Evolutionary conservation across 2,329 filamentous ascomycete genomes (phyloP).

Genomic region (Nemania sp.): DNA sequence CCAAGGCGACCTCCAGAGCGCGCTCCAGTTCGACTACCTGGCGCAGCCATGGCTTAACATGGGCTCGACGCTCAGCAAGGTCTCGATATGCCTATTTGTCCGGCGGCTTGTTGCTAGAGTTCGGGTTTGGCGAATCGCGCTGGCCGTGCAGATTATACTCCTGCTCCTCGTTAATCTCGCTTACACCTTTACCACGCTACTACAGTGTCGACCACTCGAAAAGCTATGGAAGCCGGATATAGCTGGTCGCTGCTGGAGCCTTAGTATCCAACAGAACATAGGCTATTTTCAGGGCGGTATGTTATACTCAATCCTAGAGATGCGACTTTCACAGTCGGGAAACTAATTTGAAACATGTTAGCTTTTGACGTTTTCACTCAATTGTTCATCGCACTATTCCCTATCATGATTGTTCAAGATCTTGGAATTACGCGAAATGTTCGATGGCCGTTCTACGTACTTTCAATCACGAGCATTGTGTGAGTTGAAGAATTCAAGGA

Average conservation of each 20-base stretch:
- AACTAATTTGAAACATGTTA: slow-evolving; percentile 27
- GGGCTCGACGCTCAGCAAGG: slow-evolving; percentile 53
- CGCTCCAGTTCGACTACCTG: slow-evolving; percentile 53
- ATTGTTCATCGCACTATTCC: slow-evolving; percentile 53
- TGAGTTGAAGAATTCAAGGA: slow-evolving; percentile 36
- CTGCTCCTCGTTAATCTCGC: slow-evolving; percentile 52
- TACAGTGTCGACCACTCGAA: slow-evolving; percentile 55
- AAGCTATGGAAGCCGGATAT: slow-evolving; percentile 53
- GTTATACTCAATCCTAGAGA: neutral
- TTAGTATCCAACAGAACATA: slow-evolving; percentile 51
- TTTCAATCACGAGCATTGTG: slow-evolving; percentile 49
- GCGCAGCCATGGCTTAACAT: slow-evolving; percentile 55
- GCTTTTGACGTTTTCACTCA: slow-evolving; percentile 54
- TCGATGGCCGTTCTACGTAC: slow-evolving; percentile 53
- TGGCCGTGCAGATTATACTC: slow-evolving; percentile 49
- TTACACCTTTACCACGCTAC: slow-evolving; percentile 51
- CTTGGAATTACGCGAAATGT: slow-evolving; percentile 46
- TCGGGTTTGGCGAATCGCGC: slow-evolving; percentile 50
- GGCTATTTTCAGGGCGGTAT: slow-evolving; percentile 53
- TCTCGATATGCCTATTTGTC: slow-evolving; percentile 55
- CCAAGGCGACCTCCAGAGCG: slow-evolving; percentile 43
- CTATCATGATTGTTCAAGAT: slow-evolving; percentile 50
- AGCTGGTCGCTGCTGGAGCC: slow-evolving; percentile 51
- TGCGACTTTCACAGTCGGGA: too few species aligned
- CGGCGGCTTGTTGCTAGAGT: slow-evolving; percentile 49